A percentile compares a stretch with the other conserved stretches of the same genome.
These are phyloP conservation scores for Rossbeevera mucosa DNA, from an alignment of 768 basidiomycete genomes.

Conservation along the genomic window DNA sequence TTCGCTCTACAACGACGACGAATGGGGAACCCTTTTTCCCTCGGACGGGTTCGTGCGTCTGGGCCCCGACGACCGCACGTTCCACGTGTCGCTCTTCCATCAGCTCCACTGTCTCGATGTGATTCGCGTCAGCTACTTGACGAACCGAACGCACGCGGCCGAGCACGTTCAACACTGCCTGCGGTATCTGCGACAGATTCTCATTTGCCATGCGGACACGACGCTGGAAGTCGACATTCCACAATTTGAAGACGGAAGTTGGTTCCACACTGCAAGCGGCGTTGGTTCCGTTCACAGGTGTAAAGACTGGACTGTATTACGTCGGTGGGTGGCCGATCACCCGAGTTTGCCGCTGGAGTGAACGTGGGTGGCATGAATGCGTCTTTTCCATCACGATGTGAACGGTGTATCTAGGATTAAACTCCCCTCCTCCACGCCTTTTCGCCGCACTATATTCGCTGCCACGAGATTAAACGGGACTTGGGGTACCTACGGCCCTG, in stretches of 20 bases:
- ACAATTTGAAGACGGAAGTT: constrained; percentile 18
- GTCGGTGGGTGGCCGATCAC: constrained; percentile 26
- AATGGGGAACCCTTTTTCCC: constrained; percentile 33
- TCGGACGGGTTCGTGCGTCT: constrained; percentile 34
- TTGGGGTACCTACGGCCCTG: not conserved
- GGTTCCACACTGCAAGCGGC: constrained; percentile 27
- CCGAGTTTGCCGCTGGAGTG: constrained; percentile 25
- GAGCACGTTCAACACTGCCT: constrained; percentile 37
- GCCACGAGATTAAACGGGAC: not conserved
- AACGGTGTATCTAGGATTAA: not conserved
- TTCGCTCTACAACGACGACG: constrained; percentile 31
- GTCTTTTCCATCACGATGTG: not conserved
- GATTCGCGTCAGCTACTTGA: constrained; percentile 30
- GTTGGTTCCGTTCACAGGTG: constrained; percentile 31
- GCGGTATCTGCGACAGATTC: constrained; percentile 36
- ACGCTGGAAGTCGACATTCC: constrained; percentile 35
- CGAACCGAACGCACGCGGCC: constrained; percentile 19
- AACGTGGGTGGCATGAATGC: not conserved
- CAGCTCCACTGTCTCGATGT: constrained; percentile 45
- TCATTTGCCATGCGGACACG: constrained; percentile 37
- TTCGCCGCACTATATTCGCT: not conserved
- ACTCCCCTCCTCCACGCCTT: not conserved
- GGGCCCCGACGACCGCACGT: constrained; percentile 32
- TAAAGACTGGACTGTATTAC: constrained; percentile 32
- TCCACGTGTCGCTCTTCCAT: constrained; percentile 41